Base-by-base conservation (phyloP, 192 early-diverging fungal species). In the Geranomyces michiganensis region DNA sequence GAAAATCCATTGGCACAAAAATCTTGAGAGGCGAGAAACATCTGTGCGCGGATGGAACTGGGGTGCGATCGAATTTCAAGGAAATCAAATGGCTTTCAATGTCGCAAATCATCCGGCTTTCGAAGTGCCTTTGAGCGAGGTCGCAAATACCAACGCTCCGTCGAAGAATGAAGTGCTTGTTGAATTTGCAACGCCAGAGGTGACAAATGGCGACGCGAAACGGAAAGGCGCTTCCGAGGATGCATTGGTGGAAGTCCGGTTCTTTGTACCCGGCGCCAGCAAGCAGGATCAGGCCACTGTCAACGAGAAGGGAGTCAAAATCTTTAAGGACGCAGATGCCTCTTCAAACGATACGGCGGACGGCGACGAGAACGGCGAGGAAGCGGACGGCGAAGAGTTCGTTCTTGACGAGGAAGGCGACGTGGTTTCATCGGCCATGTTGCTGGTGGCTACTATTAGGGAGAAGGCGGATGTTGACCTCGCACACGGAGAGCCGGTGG, bases 1-100 rank as follows among this genome's bases (percentile, higher is more conserved):
- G 44, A 91, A 88, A 68, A 65, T 77, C 8, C 83, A 89, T 65
- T 96, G 96, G 79, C 82, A 88, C 48, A 75, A 93, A 49, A 81
- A 78, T 0, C 75, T 99, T 21, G 94, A 97, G 68, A 73, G 79
- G 27, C 91, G 89, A 71, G 95, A 99, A 68, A 76, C 93, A 55
- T 93, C 93, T 68, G 76, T 96, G 12, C 90, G 90, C 68, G 96
- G 96, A 31, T 96, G 94, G 91, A 97, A 99, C 83, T 99, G 97
- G 97, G 97, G 97, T 61, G 62, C 74, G 33, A 68, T 68, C 29
- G 84, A 85, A 51, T 85, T 85, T 51, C 69, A 76, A 80, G 85
- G 84, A n/a, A 71, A 85, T 31, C 76, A 87, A 36, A 77, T 99
- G 74, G 73, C 88, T 8, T 99, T 99, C 82, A 91, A 86, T 31